These are phyloP conservation scores for Pyrenochaeta sp. DNA, from an alignment of 2,329 filamentous ascomycete genomes.

Conservation along the genomic window DNA sequence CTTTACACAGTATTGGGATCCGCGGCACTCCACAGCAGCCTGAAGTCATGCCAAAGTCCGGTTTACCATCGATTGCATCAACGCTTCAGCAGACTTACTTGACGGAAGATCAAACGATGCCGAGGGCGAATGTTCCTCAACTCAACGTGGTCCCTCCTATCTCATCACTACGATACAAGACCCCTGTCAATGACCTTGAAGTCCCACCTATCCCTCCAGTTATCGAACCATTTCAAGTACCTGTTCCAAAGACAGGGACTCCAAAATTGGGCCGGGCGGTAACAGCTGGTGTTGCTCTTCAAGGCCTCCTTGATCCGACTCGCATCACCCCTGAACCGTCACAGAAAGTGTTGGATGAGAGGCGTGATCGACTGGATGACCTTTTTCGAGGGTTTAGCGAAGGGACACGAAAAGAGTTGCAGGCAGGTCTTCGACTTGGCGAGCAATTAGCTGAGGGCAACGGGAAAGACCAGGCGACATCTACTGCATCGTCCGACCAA, in stretches of 20 bases:
- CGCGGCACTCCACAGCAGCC: slow-evolving; percentile 35
- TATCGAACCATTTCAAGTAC: slow-evolving; percentile 25
- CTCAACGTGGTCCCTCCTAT: slow-evolving; percentile 20
- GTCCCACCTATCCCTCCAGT: slow-evolving; percentile 41
- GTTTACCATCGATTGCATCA: slow-evolving; percentile 10
- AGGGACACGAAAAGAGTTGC: slow-evolving; percentile 47
- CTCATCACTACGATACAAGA: slow-evolving; percentile 29
- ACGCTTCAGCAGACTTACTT: slow-evolving; percentile 22
- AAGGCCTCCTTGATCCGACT: slow-evolving; percentile 44
- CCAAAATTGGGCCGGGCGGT: slow-evolving; percentile 45
- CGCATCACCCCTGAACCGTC: slow-evolving; percentile 37
- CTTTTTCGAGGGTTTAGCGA: slow-evolving; percentile 51
- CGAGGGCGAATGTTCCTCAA: not conserved
- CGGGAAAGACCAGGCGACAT: slow-evolving; percentile 19
- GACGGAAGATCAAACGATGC: slow-evolving; percentile 6
- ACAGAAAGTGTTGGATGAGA: slow-evolving; percentile 27
- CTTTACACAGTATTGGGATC: slow-evolving; percentile 47
- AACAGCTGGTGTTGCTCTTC: slow-evolving; percentile 48
- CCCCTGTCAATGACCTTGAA: slow-evolving; percentile 36
- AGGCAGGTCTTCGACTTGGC: slow-evolving; percentile 48
- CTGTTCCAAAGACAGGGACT: slow-evolving; percentile 33
- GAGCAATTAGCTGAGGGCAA: slow-evolving; percentile 45
- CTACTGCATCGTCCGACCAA: slow-evolving; percentile 23
- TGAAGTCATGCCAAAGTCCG: slow-evolving; percentile 9
- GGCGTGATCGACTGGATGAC: slow-evolving; percentile 40